phyloP scores from a whole-genome alignment of 73 alveolate species.

The Effrenium voratum region DNA sequence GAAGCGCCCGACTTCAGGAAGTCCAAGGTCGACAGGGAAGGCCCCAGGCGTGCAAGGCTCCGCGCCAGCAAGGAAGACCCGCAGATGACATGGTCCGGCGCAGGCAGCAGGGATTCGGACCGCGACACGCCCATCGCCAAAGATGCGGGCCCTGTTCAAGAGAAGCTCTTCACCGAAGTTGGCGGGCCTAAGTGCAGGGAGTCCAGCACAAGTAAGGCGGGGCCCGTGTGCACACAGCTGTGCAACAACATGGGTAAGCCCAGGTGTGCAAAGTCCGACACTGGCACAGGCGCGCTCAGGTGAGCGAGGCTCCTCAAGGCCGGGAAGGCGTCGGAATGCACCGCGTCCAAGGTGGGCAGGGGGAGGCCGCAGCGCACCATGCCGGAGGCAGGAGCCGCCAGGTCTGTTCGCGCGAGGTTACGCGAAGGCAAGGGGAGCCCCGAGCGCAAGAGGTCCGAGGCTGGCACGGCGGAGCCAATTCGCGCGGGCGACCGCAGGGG shows the following conservation, averaged over 20 bases:
- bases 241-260: neutral
- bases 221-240: neutral
- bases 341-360: conserved; percentile 19
- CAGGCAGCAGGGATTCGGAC: neutral
- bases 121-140: neutral
- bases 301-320: neutral
- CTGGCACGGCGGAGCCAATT: neutral
- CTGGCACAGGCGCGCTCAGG: neutral
- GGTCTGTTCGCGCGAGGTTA: neutral
- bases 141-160: neutral
- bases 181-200: neutral
- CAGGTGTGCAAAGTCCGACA: neutral
- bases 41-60: neutral
- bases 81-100: neutral
- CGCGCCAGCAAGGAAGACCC: neutral
- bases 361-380: neutral
- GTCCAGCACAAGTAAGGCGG: neutral
- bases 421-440: neutral
- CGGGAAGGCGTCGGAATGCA: neutral
- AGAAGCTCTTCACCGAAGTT: neutral
- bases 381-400: neutral
- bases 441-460: neutral
- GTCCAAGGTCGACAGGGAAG: neutral
- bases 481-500: neutral
- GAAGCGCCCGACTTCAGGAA: neutral